phyloP scores from a whole-genome alignment of 192 early-diverging fungal genomes.

The Podila epicladia region DNA sequence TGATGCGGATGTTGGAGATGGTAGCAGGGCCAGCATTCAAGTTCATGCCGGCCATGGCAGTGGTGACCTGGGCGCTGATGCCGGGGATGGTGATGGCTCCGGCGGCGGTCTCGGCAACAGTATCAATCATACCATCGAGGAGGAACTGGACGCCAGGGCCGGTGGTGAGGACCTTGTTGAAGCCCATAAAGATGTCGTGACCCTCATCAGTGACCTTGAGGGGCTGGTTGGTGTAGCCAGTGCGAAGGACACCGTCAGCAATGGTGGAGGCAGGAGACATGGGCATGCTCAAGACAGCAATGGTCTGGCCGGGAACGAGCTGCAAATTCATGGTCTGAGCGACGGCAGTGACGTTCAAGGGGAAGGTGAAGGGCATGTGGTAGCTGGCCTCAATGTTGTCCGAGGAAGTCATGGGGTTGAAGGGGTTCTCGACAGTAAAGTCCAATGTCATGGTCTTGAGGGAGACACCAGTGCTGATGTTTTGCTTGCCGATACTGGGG shows the following conservation, averaged over 20 bases:
- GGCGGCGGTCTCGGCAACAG: slow-evolving; percentile 64
- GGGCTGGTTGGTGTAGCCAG: slow-evolving; percentile 51
- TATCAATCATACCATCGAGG: slow-evolving; percentile 60
- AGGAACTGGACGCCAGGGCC: slow-evolving; percentile 55
- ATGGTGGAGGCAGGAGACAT: slow-evolving; percentile 48
- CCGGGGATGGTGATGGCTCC: slow-evolving; percentile 62
- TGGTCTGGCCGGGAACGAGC: slow-evolving; percentile 28
- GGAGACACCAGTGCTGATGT: slow-evolving; percentile 62
- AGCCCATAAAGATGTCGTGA: slow-evolving; percentile 59
- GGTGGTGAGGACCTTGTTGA: slow-evolving; percentile 59
- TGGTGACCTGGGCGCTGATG: slow-evolving; percentile 59
- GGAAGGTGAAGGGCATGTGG: slow-evolving; percentile 71
- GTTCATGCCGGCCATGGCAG: slow-evolving; percentile 62
- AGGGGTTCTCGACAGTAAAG: slow-evolving; percentile 59
- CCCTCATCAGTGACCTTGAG: slow-evolving; percentile 53
- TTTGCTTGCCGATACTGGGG: slow-evolving; percentile 51
- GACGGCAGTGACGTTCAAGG: slow-evolving; percentile 63
- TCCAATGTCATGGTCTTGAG: slow-evolving; percentile 64
- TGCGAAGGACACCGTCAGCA: slow-evolving; percentile 56
- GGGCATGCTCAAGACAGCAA: slow-evolving; percentile 47
- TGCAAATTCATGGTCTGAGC: slow-evolving; percentile 61
- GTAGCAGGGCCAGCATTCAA: slow-evolving; percentile 57
- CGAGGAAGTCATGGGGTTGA: slow-evolving; percentile 57
- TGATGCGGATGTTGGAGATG: slow-evolving; percentile 61
- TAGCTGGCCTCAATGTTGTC: slow-evolving; percentile 58